phyloP scores from a whole-genome alignment of 2,329 filamentous ascomycete genomes.

The Escovopsis sp. region DNA sequence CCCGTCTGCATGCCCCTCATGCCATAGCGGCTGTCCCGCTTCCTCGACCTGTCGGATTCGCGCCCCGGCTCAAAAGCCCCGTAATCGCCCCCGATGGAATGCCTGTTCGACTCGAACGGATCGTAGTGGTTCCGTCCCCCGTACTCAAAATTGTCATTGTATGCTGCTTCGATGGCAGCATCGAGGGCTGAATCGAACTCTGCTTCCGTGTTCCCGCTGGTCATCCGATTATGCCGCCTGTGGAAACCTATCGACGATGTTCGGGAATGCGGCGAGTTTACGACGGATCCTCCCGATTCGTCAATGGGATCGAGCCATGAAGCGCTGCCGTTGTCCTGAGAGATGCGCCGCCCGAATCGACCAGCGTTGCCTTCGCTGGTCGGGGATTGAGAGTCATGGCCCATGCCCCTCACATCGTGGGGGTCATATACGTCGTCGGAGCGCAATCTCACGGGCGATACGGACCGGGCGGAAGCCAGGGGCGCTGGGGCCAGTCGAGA shows the following conservation, averaged over 20 bases:
- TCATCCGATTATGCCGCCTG: constrained; percentile 52
- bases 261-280: constrained; percentile 68
- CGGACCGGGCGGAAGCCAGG: constrained; percentile 48
- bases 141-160: constrained; percentile 80
- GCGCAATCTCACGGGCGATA: constrained; percentile 24
- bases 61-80: constrained; percentile 61
- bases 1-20: constrained; percentile 7
- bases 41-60: constrained; percentile 58
- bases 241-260: constrained; percentile 55
- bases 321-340: constrained; percentile 53
- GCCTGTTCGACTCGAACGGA: constrained; percentile 22
- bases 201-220: constrained; percentile 63
- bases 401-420: constrained; percentile 10
- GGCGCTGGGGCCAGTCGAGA: constrained; percentile 50
- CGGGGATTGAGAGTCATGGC: background rate
- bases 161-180: constrained; percentile 89
- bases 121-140: constrained; percentile 34
- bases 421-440: constrained; percentile 7
- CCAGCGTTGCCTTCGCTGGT: no score
- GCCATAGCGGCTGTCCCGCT: constrained; percentile 43
- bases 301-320: constrained; percentile 94
- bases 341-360: constrained; percentile 20
- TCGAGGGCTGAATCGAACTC: constrained; percentile 92
- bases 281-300: constrained; percentile 69
- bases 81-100: constrained; percentile 40